Conservation (phyloP, 495 filamentous ascomycete genomes). For the Podospora didyma region DNA sequence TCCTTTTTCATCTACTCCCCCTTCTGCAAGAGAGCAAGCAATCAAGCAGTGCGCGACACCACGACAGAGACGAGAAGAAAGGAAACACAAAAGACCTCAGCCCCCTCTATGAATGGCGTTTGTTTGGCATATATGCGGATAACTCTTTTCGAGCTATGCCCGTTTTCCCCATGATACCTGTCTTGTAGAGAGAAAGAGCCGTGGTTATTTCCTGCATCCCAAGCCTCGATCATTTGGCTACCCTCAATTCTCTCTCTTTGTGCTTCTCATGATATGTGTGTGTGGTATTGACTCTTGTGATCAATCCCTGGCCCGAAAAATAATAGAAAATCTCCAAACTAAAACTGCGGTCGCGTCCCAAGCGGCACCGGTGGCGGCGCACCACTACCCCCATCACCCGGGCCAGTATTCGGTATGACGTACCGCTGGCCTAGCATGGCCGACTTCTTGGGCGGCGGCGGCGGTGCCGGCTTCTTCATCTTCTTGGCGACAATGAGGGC, state of each 20-base stretch:
- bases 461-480: slow-evolving; percentile 65
- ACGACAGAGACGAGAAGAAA: background rate
- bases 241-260: too few relatives aligned
- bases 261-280: background rate
- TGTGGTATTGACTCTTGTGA: too few relatives aligned
- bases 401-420: background rate
- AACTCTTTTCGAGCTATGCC: slow-evolving; percentile 1
- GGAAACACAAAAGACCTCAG: background rate
- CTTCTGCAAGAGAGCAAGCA: background rate
- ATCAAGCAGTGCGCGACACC: background rate
- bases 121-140: slow-evolving; percentile 9
- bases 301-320: background rate
- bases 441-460: slow-evolving; percentile 55
- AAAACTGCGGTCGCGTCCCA: slow-evolving; percentile 39
- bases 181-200: slow-evolving; percentile 3
- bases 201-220: slow-evolving; percentile 3
- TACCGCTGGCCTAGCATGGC: background rate
- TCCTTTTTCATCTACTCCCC: background rate
- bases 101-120: background rate
- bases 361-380: slow-evolving; percentile 50
- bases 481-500: slow-evolving; percentile 16
- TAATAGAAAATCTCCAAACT: background rate
- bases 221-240: background rate
- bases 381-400: slow-evolving; percentile 1
- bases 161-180: slow-evolving; percentile 8